phyloP scores from a whole-genome alignment of 176 grass and related monocot species.

The Coix lacrymajobi region DNA sequence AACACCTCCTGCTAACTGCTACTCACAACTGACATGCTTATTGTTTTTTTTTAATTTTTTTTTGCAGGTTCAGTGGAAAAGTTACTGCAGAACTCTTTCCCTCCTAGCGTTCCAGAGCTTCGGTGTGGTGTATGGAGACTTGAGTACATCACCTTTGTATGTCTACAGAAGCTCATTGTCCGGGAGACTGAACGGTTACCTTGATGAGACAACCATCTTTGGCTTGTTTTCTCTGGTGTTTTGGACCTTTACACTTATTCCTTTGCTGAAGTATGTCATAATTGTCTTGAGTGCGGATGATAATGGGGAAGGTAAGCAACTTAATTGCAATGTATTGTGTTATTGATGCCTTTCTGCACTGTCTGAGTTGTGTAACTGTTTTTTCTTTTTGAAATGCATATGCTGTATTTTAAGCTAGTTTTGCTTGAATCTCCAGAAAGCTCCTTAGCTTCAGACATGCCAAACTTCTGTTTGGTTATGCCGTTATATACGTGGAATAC shows the following conservation, averaged over 20 bases:
- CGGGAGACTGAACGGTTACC: constrained; percentile 14
- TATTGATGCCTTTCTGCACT: background rate
- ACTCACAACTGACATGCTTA: background rate
- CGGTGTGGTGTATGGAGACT: constrained; percentile 68
- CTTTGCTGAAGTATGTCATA: constrained; percentile 56
- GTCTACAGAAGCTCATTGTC: constrained; percentile 55
- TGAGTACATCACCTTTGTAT: constrained; percentile 58
- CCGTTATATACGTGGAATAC: too few relatives aligned
- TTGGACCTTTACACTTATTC: constrained; percentile 61
- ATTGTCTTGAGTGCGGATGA: constrained; percentile 61
- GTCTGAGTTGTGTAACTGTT: background rate
- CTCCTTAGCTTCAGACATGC: background rate
- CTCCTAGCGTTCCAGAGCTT: constrained; percentile 70
- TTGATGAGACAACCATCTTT: constrained; percentile 51
- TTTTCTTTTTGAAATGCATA: background rate
- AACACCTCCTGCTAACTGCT: background rate
- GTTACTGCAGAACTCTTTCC: constrained; percentile 34
- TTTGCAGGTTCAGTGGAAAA: constrained; percentile 47
- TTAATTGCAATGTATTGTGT: background rate
- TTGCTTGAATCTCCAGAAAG: background rate
- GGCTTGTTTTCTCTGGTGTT: constrained; percentile 65
- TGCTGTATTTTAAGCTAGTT: background rate
- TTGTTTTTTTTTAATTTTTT: background rate
- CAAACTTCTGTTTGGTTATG: background rate
- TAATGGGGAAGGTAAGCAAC: constrained; percentile 54